Base-by-base conservation (phyloP, 1,284 basidiomycete species). In the Leccinum laetum region DNA sequence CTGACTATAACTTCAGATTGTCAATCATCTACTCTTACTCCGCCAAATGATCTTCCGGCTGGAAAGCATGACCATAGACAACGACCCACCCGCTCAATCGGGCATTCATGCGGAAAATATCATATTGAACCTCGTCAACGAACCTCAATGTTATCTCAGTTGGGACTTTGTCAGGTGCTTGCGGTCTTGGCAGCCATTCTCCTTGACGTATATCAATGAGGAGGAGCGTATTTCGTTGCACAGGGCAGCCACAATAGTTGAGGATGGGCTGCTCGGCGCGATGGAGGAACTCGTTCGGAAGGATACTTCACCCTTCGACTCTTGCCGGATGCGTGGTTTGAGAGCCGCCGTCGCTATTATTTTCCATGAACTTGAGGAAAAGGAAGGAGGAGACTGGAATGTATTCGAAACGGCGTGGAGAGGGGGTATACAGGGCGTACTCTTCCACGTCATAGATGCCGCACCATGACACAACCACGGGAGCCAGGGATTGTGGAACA, bases 181-280 rank as follows among this genome's bases (percentile, higher is more conserved):
- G 29, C 29, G 29, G 29, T 29, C 29, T 29, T 29, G 29, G 29
- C 29, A 29, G 29, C 29, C 29, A 9, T 29, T 29, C 29, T 29
- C 29, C 29, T 29, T 29, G 29, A 29, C 29, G 2, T 29, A 29
- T 29, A 29, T 29, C 29, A 29, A 2, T 29, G 29, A 29, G 2
- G 29, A 29, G 29, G 29, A 29, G 29, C 29, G 32, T 35, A 35
- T 35, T 35, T 35, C 32, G 10, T 35, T 35, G 32, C 82, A 82
- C 29, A 83, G 86, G 67, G 79, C 86, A 11, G 89, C 90, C 1
- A 75, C 81, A 37, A 83, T 92, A 18, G 86, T 84, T 1, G 85
- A 91, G 41, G 86, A 89, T 64, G 90, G 91, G 2, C 70, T 91
- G 4, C 70, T 79, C 0, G 84, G 84, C n/a, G 90, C 87, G 2